Evolutionary conservation across 352 stramenopile species (phyloP).

Genomic region (Phytopythium litorale): DNA sequence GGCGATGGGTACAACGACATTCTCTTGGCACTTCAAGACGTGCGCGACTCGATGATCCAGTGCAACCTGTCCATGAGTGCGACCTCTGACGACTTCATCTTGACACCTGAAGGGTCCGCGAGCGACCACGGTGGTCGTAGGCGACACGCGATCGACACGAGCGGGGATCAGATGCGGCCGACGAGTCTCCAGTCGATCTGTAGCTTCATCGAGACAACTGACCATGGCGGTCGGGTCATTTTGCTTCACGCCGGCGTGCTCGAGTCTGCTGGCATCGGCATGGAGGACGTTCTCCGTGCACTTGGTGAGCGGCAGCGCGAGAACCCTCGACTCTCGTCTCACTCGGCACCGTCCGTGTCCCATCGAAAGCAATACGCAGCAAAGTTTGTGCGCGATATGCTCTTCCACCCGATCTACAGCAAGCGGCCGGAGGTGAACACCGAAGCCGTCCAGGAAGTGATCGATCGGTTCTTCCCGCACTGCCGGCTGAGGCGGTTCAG

Average conservation of each 20-base stretch:
- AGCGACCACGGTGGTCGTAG: conserved; percentile 2
- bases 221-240: conserved; percentile 48
- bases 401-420: conserved; percentile 73
- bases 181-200: conserved; percentile 37
- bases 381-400: conserved; percentile 68
- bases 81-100: conserved; percentile 23
- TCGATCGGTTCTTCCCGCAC: conserved; percentile 70
- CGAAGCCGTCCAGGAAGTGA: conserved; percentile 39
- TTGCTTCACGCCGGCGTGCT: conserved; percentile 65
- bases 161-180: conserved; percentile 31
- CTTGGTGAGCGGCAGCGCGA: conserved; percentile 56
- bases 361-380: conserved; percentile 46
- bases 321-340: conserved; percentile 20
- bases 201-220: conserved; percentile 44
- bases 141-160: conserved; percentile 6
- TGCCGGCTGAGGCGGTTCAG: conserved; percentile 64
- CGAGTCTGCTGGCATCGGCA: conserved; percentile 26
- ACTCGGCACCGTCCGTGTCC: conserved; percentile 12
- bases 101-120: not conserved
- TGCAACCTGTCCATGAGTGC: conserved; percentile 45
- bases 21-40: conserved; percentile 50
- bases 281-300: conserved; percentile 50
- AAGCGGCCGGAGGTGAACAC: conserved; percentile 39
- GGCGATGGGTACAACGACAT: conserved; percentile 46
- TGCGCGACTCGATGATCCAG: conserved; percentile 63